A percentile compares a stretch with the other conserved stretches of the same genome.
These are phyloP conservation scores for Aleurites moluccanus DNA, from an alignment of 441 rosid species.

Conservation along the genomic window DNA sequence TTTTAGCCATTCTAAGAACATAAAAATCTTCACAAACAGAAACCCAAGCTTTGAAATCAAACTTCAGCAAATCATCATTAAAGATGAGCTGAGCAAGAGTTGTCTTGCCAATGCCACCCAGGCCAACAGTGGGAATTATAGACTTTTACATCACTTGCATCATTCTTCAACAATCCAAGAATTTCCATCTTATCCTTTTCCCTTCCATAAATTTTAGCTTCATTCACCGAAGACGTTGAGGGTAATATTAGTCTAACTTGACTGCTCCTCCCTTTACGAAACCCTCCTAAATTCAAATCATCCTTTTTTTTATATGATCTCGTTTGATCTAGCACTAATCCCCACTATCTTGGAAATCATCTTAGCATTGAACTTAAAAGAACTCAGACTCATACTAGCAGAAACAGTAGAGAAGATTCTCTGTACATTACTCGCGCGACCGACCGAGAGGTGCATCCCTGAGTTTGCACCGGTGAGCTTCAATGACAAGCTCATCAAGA, in stretches of 20 bases:
- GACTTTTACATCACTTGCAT: too few relatives aligned
- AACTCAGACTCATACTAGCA: too few relatives aligned
- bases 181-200: conserved; percentile 10
- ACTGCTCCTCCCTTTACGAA: too few relatives aligned
- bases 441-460: not conserved
- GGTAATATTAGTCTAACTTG: too few relatives aligned
- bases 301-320: too few relatives aligned
- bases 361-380: not conserved
- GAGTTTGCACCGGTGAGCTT: not conserved
- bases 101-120: too few relatives aligned
- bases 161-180: not conserved
- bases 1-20: too few relatives aligned
- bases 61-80: conserved; percentile 1
- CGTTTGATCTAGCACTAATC: too few relatives aligned
- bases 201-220: too few relatives aligned
- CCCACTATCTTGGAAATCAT: not conserved
- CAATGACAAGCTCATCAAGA: not conserved
- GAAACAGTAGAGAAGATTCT: not conserved
- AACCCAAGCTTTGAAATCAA: conserved; percentile 23
- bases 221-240: conserved; percentile 14
- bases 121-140: conserved; percentile 15
- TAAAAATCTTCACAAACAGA: conserved; percentile 21
- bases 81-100: too few relatives aligned
- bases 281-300: too few relatives aligned
- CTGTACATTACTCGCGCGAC: not conserved